Evolutionary conservation across 257 asterid species (phyloP).

Genomic region (Solanum raphanifolium): DNA sequence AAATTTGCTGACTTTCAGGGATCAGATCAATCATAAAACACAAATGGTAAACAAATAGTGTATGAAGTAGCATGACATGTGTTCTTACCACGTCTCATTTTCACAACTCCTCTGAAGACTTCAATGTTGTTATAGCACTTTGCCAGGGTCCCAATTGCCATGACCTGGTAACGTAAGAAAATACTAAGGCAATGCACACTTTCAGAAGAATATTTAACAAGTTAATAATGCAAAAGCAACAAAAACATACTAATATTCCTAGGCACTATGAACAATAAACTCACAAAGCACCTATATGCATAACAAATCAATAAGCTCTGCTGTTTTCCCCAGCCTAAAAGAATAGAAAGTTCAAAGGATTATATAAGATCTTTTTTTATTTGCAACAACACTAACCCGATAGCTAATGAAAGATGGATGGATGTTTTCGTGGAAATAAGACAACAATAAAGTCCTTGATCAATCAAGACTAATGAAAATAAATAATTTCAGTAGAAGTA

Average conservation of each 20-base stretch:
- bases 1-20: neutral
- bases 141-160: constrained; percentile 98
- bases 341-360: neutral
- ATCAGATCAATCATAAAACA: neutral
- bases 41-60: neutral
- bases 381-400: neutral
- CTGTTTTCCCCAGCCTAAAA: neutral
- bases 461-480: neutral
- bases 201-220: neutral
- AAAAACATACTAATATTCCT: neutral
- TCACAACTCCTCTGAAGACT: constrained; percentile 89
- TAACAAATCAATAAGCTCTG: neutral
- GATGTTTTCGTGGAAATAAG: neutral
- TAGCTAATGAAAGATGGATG: neutral
- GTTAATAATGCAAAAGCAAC: neutral
- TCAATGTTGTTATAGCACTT: constrained; percentile 83
- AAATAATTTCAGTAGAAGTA: neutral
- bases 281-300: neutral
- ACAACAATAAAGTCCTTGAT: neutral
- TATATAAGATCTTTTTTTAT: neutral
- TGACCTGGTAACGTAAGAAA: constrained; percentile 40
- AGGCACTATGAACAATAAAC: neutral
- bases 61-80: neutral
- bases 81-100: constrained; percentile 91
- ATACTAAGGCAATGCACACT: neutral